Percentiles rank a stretch among this genome's conserved stretches.
Conservation (phyloP, 768 basidiomycete species). For the Leccinum barrowsii region DNA sequence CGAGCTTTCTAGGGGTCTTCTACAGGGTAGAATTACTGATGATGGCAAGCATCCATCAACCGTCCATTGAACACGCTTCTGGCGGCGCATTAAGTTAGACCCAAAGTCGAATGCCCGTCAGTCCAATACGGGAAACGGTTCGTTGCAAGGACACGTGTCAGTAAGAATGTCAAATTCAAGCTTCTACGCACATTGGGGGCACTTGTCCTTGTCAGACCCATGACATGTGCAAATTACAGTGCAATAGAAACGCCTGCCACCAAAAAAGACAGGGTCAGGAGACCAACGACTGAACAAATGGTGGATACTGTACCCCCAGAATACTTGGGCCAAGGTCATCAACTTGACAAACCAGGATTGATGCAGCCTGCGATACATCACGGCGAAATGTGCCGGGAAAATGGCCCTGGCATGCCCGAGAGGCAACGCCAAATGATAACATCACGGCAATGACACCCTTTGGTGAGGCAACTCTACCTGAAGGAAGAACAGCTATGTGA, state of each 20-base stretch:
- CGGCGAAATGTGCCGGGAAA: conserved; percentile 9
- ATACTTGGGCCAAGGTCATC: neutral
- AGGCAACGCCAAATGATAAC: conserved; percentile 11
- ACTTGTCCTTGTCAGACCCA: neutral
- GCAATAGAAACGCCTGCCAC: neutral
- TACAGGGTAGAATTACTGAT: conserved; percentile 8
- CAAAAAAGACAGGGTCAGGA: conserved; percentile 4
- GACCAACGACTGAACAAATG: conserved; percentile 5
- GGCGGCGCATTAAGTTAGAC: neutral
- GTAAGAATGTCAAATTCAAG: conserved; percentile 1
- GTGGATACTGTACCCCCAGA: conserved; percentile 15
- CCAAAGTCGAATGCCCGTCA: neutral
- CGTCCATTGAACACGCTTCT: conserved; percentile 1
- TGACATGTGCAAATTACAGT: neutral
- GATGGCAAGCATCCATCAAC: neutral
- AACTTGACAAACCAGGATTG: conserved; percentile 7
- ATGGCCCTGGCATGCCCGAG: conserved; percentile 4
- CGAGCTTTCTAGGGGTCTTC: conserved; percentile 13
- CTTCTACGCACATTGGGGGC: neutral
- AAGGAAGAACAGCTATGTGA: neutral
- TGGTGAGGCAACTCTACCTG: neutral
- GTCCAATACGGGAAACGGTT: conserved; percentile 1
- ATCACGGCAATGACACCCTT: conserved; percentile 6
- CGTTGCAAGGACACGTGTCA: conserved; percentile 6
- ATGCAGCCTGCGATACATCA: conserved; percentile 12